Base-by-base conservation (phyloP, 2,329 filamentous ascomycete genomes). In the Pyrenophora teres region DNA sequence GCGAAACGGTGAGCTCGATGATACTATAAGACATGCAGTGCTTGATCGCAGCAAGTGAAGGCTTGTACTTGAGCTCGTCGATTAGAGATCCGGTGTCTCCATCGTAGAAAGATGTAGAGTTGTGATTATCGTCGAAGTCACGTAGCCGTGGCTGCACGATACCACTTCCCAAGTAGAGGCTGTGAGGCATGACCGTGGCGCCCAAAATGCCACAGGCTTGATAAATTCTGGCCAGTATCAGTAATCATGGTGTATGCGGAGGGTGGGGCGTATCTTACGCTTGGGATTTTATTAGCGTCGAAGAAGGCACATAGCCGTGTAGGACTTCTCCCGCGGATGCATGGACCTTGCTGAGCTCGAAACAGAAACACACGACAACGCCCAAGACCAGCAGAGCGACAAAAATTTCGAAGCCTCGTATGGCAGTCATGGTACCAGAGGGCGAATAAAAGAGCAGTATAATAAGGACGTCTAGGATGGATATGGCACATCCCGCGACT, bases 1-100 rank as follows among this genome's bases (percentile, higher is more conserved):
- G 85, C 0, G 87, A 88, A 12, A 91, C 68, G 6, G 83, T 78
- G 8, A 92, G 77, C 68, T 94, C 90, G 16, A 82, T 76, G 50
- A 89, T 85, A 3, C 87, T 89, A 69, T 89, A 89, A 54, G 85
- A 88, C 65, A 92, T 81, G 55, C 87, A 92, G 63, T 85, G 82
- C 13, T 81, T 81, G 57, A 94, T 90, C n/a, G 90, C 89, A 5
- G 80, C 74, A 1, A 89, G 78, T 0, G 87, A 90, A 0, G 90
- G 90, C 5, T 84, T 76, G 70, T 93, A 94, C 52, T 83, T 81
- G 35, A 75, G 77, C 7, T 60, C 51, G 12, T 82, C 77, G 32
- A 42, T 41, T 8, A 60, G 53, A 31, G 69, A 64, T 54, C 71
- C 40, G 12, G 36, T 39, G 8, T 57, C 50, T 32, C 46, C 4